Conservation (phyloP, 176 grass and related monocot genomes). For the Pharus latifolius region DNA sequence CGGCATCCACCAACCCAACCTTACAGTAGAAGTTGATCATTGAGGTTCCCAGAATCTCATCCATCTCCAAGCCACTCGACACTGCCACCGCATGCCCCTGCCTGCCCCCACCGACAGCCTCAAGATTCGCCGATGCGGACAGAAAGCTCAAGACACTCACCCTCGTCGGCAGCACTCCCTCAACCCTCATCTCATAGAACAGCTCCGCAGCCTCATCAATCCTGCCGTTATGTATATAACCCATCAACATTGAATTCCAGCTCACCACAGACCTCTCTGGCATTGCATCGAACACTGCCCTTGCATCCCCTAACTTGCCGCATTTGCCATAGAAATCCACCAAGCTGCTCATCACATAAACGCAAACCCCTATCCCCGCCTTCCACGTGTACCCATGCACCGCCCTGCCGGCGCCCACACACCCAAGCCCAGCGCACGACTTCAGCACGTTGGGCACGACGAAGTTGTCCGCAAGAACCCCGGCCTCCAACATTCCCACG, state of each 20-base stretch:
- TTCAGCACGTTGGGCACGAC: constrained; percentile 29
- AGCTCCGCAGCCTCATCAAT: constrained; percentile 43
- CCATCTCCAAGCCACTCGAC: constrained; percentile 44
- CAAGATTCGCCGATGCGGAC: constrained; percentile 24
- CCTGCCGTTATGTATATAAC: constrained; percentile 39
- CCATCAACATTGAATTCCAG: constrained; percentile 70
- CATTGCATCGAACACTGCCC: constrained; percentile 59
- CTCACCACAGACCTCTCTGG: constrained; percentile 43
- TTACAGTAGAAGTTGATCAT: constrained; percentile 62
- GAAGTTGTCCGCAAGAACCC: constrained; percentile 34
- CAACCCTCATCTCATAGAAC: constrained; percentile 46
- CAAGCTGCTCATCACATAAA: constrained; percentile 61
- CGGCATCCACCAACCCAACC: constrained; percentile 48
- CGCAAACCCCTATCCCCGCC: constrained; percentile 22
- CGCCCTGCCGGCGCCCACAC: constrained; percentile 2
- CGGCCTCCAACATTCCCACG: constrained; percentile 20
- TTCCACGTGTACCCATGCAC: constrained; percentile 40
- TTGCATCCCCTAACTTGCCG: constrained; percentile 16
- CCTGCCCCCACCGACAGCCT: constrained; percentile 37
- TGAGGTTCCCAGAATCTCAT: constrained; percentile 53
- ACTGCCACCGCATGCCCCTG: constrained; percentile 47
- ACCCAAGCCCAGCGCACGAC: constrained; percentile 13
- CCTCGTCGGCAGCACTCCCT: constrained; percentile 43
- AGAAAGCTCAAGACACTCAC: constrained; percentile 51
- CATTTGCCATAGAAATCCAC: constrained; percentile 59